Base-by-base conservation (phyloP, 805 yeast species). In the Barnettozyma siamensis region DNA sequence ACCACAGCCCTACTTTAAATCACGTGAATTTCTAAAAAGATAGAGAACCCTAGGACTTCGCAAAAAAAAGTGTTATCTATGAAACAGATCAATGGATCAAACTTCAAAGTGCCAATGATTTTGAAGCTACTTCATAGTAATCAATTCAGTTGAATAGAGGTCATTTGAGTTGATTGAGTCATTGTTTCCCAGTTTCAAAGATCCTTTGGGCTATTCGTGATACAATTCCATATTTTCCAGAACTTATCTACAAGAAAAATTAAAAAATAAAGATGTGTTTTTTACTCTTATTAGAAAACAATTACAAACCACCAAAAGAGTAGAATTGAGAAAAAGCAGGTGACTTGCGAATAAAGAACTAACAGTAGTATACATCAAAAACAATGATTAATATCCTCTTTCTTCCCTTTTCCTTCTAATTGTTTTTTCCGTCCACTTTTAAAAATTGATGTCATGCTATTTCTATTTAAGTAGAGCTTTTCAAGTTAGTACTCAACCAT, bases 401-500 rank as follows among this genome's bases (percentile, higher is more conserved):
- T 30, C 32, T 9, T 21, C 21, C 16, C 36, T n/a, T 24, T 16
- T 24, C 11, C 26, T 32, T 33, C 32, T 30, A 38, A 32, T 32
- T 29, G 37, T 28, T 33, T 39, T 32, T 27, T 32, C 17, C 28
- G 23, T 24, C 23, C 20, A 16, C 31, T 27, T 38, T 31, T 24
- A 21, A 21, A 31, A 26, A 24, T 31, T 33, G 28, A 29, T 43
- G 32, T 37, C 24, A 35, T 33, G 34, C 34, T 40, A 17, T 17
- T 20, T 18, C 28, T 31, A 30, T 34, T 54, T 59, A 67, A 55
- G 70, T 65, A 61, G 76, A 72, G 67, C 75, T 83, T 76, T 88
- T 88, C 72, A 88, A 79, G 74, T 85, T 87, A 64, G 87, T 83
- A 55, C 89, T 79, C 63, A 88, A 80, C 97, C 97, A 88, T 74